phyloP scores from a whole-genome alignment of 352 stramenopile species.

The Globisporangium nunn region DNA sequence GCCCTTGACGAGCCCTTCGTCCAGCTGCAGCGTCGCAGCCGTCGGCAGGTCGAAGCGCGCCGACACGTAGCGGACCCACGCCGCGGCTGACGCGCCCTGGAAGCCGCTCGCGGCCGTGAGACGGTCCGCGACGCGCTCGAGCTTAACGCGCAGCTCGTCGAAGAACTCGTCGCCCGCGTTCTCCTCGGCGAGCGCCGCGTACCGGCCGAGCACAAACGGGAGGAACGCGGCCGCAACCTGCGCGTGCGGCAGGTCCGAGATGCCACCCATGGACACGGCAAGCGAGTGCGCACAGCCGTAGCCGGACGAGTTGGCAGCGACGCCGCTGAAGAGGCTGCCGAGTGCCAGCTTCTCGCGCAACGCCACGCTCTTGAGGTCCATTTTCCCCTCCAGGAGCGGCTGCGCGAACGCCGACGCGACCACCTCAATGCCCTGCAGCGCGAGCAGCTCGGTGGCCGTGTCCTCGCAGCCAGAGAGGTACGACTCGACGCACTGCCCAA shows the following conservation, averaged over 20 bases:
- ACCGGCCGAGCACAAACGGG: conserved; percentile 63
- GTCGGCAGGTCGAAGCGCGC: conserved; percentile 52
- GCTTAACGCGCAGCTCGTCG: conserved; percentile 39
- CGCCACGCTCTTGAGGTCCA: conserved; percentile 49
- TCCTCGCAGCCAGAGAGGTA: conserved; percentile 50
- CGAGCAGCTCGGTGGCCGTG: conserved; percentile 30
- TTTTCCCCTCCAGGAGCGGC: conserved; percentile 50
- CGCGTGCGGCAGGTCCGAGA: conserved; percentile 58
- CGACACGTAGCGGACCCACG: conserved; percentile 64
- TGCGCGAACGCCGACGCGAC: conserved; percentile 40
- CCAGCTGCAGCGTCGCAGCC: conserved; percentile 41
- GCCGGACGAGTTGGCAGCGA: conserved; percentile 48
- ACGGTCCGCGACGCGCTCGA: conserved; percentile 38
- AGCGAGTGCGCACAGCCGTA: conserved; percentile 43
- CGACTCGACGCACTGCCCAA: conserved; percentile 71
- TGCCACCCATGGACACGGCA: conserved; percentile 53
- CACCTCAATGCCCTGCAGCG: conserved; percentile 53
- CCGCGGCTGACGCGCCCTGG: conserved; percentile 31
- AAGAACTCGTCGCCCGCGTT: conserved; percentile 69
- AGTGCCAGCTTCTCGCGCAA: conserved; percentile 51
- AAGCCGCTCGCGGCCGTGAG: conserved; percentile 50
- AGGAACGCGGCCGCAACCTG: conserved; percentile 55
- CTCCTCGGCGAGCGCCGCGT: conserved; percentile 36
- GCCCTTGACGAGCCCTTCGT: conserved; percentile 41
- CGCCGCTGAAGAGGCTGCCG: conserved; percentile 46